These are phyloP conservation scores for Nicotiana obtusifolia DNA, from an alignment of 257 asterid species.

Conservation along the genomic window DNA sequence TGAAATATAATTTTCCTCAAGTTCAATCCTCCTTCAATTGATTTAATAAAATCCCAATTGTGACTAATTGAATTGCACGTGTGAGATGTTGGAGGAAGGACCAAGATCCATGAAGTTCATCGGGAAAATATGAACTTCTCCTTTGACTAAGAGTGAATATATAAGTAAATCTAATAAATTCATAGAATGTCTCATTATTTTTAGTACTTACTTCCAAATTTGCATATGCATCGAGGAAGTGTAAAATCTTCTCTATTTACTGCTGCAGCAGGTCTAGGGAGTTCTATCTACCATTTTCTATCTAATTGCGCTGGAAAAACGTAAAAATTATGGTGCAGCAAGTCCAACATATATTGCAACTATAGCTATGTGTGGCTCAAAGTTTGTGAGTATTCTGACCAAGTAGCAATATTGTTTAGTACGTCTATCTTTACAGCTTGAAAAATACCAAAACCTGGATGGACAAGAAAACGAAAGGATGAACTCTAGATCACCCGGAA, in stretches of 20 bases:
- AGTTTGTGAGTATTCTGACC: not conserved
- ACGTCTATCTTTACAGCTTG: not conserved
- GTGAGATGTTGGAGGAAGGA: constrained; percentile 1
- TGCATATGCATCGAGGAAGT: not conserved
- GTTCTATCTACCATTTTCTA: not conserved
- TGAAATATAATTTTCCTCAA: not conserved
- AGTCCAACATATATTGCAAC: not conserved
- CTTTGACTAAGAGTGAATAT: not conserved
- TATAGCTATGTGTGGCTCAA: not conserved
- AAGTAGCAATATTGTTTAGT: not conserved
- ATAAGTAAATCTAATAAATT: not conserved
- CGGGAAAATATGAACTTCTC: not conserved
- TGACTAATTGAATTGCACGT: not conserved
- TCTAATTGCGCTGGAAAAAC: not conserved
- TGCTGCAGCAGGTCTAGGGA: not conserved
- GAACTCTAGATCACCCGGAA: not conserved
- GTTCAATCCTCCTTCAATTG: not conserved
- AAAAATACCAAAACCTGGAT: not conserved
- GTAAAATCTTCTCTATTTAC: not conserved
- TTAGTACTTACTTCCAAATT: not conserved
- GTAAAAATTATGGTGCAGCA: not conserved
- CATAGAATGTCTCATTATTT: not conserved
- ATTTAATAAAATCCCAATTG: not conserved
- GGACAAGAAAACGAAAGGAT: not conserved
- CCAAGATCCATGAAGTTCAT: not conserved